Evolutionary conservation across 768 basidiomycete species (phyloP), one percentile per base, ranked within the genome.

Genomic region (Mycena indigotica): DNA sequence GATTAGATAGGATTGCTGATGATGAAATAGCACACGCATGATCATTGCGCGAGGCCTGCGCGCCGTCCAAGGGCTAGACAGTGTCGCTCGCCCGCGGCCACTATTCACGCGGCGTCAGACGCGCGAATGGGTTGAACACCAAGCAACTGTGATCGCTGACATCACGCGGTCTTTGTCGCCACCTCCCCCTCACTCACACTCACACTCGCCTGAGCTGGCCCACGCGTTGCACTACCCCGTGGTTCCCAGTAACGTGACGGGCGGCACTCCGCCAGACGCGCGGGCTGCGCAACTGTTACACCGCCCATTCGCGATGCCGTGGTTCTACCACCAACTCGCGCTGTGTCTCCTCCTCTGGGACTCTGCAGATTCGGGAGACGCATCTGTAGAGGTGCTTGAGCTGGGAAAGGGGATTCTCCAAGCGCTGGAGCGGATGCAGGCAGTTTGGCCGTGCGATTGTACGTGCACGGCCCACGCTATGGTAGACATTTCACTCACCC

Each of bases 41-140:
- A 73, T 75, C 61, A 70, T 80, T 28, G 73, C 80, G 28, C 73
- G 77, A 59, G 76, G 77, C 54, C 61, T 82, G 44, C n/a, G n/a
- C n/a, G n/a, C n/a, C n/a, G n/a, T n/a, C n/a, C n/a, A n/a, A n/a
- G n/a, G n/a, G n/a, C n/a, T n/a, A n/a, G n/a, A n/a, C n/a, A n/a
- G n/a, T n/a, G n/a, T n/a, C n/a, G n/a, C n/a, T 24, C 60, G 35
- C 12, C 57, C 52, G 2, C 53, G 57, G 1, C 55, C 60, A 0
- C 62, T 64, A 6, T 55, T 57, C 35, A 63, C 56, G 40, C 57
- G 55, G 2, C 38, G 58, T 10, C 62, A 63, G 16, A 58, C 58
- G 1, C 52, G 60, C 26, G 62, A 63, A 46, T 63, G 62, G 62
- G 54, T 48, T 12, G 15, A 24, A 5, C 28, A 48, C 46, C 46